These are phyloP conservation scores for Tulasnella sp. DNA, from an alignment of 768 basidiomycete species.

Conservation along the genomic window DNA sequence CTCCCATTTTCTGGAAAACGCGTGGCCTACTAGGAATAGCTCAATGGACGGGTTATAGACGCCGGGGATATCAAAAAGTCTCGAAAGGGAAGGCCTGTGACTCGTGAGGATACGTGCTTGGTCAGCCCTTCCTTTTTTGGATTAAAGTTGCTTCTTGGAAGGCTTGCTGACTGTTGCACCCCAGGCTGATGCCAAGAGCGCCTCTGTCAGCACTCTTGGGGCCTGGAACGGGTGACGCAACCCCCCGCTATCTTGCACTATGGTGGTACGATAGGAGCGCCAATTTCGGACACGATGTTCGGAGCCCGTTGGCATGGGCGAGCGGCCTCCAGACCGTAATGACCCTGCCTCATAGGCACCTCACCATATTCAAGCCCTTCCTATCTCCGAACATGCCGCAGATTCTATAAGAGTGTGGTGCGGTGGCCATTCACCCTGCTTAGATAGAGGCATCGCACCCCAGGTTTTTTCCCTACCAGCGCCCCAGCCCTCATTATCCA, in stretches of 20 bases:
- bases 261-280: not conserved
- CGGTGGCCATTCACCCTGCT: not conserved
- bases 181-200: not conserved
- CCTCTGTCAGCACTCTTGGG: not conserved
- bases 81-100: not conserved
- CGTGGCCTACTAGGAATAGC: too few species aligned
- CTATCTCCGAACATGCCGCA: not conserved
- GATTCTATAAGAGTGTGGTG: not conserved
- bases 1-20: too few species aligned
- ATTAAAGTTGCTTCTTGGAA: not conserved
- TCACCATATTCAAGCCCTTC: not conserved
- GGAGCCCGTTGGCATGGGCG: not conserved
- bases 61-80: not conserved
- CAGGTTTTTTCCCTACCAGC: not conserved
- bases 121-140: not conserved
- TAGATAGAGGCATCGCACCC: not conserved
- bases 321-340: not conserved
- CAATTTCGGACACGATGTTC: not conserved
- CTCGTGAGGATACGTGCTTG: not conserved
- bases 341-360: not conserved
- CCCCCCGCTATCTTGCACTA: not conserved
- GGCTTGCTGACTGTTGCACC: not conserved
- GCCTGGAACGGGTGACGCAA: not conserved
- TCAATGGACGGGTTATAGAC: not conserved
- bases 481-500: not conserved